These are phyloP conservation scores for Wakefieldia striispora DNA, from an alignment of 768 basidiomycete genomes.

Conservation along the genomic window DNA sequence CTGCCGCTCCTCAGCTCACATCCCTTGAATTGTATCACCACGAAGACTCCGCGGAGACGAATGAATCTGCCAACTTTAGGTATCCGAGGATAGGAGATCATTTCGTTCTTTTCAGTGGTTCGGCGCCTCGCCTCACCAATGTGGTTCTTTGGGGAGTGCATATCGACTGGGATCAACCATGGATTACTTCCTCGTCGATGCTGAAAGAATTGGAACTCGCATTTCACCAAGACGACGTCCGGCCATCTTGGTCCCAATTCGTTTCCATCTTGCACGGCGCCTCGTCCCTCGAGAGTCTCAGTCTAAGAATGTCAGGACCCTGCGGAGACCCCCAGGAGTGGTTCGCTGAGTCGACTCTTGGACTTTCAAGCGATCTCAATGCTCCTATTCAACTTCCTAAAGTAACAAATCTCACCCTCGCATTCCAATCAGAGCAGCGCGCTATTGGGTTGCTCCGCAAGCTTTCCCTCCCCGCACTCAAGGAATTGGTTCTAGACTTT, in stretches of 20 bases:
- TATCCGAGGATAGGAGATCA: conserved; percentile 27
- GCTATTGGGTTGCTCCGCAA: conserved; percentile 19
- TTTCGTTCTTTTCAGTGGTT: conserved; percentile 54
- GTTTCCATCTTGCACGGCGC: conserved; percentile 49
- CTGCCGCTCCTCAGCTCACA: conserved; percentile 53
- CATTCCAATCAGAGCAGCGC: conserved; percentile 52
- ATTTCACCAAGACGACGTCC: conserved; percentile 60
- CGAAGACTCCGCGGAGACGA: conserved; percentile 36
- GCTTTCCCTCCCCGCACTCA: conserved; percentile 36
- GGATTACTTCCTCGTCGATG: conserved; percentile 22
- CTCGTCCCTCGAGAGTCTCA: conserved; percentile 52
- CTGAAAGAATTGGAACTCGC: conserved; percentile 56
- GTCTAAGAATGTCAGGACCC: conserved; percentile 59
- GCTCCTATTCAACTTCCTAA: conserved; percentile 28
- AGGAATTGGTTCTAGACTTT: conserved; percentile 49
- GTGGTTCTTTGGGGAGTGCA: conserved; percentile 68
- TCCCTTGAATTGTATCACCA: conserved; percentile 54
- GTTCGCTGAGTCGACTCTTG: conserved; percentile 20
- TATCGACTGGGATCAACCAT: conserved; percentile 57
- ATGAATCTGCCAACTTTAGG: conserved; percentile 28
- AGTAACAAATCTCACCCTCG: conserved; percentile 40
- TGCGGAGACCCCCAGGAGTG: conserved; percentile 38
- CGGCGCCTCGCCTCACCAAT: conserved; percentile 47
- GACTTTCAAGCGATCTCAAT: conserved; percentile 25
- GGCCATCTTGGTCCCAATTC: conserved; percentile 58